These are phyloP conservation scores for Theileria orientalis DNA, from an alignment of 169 alveolate species.

Conservation along the genomic window DNA sequence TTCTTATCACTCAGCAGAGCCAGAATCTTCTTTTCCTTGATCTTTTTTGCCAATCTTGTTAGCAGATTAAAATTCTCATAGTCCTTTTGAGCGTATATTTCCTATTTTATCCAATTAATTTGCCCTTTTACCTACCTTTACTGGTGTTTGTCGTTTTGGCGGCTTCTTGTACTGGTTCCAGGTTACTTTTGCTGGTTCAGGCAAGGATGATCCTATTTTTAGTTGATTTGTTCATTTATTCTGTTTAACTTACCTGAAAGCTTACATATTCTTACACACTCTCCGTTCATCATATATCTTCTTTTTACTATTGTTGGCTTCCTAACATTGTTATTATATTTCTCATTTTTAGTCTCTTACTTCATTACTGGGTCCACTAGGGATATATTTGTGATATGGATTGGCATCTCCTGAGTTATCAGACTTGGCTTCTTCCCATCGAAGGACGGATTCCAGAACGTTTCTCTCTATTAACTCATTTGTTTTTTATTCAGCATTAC, in stretches of 20 bases:
- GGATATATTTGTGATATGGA: conserved; percentile 87
- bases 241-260: conserved; percentile 70
- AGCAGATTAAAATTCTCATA: conserved; percentile 57
- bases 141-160: conserved; percentile 63
- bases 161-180: conserved; percentile 58
- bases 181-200: conserved; percentile 71
- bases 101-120: conserved; percentile 16
- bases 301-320: conserved; percentile 86
- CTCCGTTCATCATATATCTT: conserved; percentile 86
- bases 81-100: conserved; percentile 72
- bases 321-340: conserved; percentile 38
- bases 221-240: background rate
- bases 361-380: conserved; percentile 85
- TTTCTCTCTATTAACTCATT: conserved; percentile 54
- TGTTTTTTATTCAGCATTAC: background rate
- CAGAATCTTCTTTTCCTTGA: conserved; percentile 40
- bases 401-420: conserved; percentile 84
- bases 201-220: conserved; percentile 69
- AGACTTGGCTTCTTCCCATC: conserved; percentile 68
- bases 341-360: conserved; percentile 27
- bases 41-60: conserved; percentile 19
- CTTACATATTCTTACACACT: conserved; percentile 84
- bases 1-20: conserved; percentile 25
- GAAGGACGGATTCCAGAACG: conserved; percentile 80
- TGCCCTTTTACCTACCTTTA: conserved; percentile 50